Evolutionary conservation across 2,329 filamentous ascomycete genomes (phyloP).

Genomic region (Xylaria sp.): DNA sequence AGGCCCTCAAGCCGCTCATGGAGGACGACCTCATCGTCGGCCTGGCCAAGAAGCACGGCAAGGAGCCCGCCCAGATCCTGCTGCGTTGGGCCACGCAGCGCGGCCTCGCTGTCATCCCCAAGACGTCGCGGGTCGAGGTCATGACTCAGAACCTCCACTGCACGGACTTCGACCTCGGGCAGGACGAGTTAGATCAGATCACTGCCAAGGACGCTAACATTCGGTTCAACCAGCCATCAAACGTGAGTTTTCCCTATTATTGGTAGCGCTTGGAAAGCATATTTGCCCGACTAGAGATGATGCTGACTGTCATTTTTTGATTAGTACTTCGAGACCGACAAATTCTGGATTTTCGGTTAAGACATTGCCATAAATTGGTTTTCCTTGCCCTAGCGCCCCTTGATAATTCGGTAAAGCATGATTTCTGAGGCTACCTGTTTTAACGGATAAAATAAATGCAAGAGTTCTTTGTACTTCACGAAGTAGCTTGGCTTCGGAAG

Average conservation of each 20-base stretch:
- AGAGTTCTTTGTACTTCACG: neutral
- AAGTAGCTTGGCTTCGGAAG: constrained; percentile 20
- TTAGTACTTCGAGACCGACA: constrained; percentile 67
- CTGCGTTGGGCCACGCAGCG: constrained; percentile 90
- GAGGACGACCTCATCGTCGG: constrained; percentile 72
- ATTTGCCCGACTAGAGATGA: neutral
- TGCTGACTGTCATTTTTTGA: constrained; percentile 33
- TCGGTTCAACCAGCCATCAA: constrained; percentile 81
- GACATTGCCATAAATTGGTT: constrained; percentile 20
- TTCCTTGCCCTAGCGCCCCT: constrained; percentile 26
- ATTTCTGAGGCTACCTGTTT: constrained; percentile 9
- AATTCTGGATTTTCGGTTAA: constrained; percentile 69
- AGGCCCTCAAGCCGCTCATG: constrained; percentile 75
- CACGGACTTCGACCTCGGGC: constrained; percentile 71
- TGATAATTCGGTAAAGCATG: constrained; percentile 21
- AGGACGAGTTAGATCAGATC: constrained; percentile 75
- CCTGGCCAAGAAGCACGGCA: constrained; percentile 76
- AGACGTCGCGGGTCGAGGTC: constrained; percentile 67
- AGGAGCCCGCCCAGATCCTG: constrained; percentile 82
- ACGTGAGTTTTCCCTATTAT: constrained; percentile 62
- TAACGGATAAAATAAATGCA: constrained; percentile 5
- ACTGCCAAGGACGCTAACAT: constrained; percentile 71
- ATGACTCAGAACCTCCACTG: constrained; percentile 76
- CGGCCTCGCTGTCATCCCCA: constrained; percentile 83
- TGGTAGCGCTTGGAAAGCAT: neutral